Conservation (phyloP, 2,329 filamentous ascomycete species). For the Cladophialophora bantiana region DNA sequence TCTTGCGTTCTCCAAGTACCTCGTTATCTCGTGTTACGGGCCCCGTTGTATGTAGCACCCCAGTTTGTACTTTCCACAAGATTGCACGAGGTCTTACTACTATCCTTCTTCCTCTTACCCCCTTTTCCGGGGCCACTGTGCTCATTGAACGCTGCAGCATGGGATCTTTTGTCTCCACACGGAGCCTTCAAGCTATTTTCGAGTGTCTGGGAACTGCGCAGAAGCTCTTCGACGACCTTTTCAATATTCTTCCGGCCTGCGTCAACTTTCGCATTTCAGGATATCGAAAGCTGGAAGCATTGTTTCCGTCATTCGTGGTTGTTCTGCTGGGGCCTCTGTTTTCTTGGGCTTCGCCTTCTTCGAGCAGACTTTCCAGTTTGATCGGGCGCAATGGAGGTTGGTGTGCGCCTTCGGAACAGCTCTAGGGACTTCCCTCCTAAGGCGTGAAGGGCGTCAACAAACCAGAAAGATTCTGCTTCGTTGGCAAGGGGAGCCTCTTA, state of each 20-base stretch:
- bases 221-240: neutral
- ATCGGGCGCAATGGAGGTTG: neutral
- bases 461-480: neutral
- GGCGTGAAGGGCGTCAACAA: neutral
- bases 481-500: neutral
- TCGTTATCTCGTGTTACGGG: neutral
- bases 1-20: too few species aligned
- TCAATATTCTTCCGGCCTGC: neutral
- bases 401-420: neutral
- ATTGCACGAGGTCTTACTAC: neutral
- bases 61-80: neutral
- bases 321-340: neutral
- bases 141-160: neutral
- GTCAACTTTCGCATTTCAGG: neutral
- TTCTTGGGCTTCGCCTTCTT: neutral
- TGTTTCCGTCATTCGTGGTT: neutral
- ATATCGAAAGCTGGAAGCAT: neutral
- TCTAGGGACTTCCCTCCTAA: too few species aligned
- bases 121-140: neutral
- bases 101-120: neutral
- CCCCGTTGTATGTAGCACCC: neutral
- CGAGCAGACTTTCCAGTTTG: neutral
- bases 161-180: neutral
- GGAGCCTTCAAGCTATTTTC: neutral
- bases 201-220: neutral